Conservation (phyloP, 352 stramenopile species). For the Globisporangium perplexum region DNA sequence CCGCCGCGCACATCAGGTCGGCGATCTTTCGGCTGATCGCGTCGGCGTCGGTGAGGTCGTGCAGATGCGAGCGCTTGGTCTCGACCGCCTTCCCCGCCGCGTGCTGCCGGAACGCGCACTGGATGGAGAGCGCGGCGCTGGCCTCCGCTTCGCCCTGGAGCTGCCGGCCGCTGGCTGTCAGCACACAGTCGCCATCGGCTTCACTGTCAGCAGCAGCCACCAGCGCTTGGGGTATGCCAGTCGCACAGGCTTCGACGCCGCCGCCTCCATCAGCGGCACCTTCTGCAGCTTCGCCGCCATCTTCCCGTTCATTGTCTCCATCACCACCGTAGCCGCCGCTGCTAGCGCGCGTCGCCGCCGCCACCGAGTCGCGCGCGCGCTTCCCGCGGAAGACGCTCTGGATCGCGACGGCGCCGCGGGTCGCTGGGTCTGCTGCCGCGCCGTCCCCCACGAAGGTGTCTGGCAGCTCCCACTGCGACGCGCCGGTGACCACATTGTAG, state of each 20-base stretch:
- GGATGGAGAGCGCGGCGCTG: slow-evolving; percentile 29
- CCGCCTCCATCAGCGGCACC: neutral
- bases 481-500: slow-evolving; percentile 35
- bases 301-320: neutral
- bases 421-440: slow-evolving; percentile 19
- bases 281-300: neutral
- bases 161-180: neutral
- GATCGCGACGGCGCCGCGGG: slow-evolving; percentile 37
- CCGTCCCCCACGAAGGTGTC: slow-evolving; percentile 21
- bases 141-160: neutral
- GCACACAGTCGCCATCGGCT: no score
- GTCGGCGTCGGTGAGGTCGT: slow-evolving; percentile 19
- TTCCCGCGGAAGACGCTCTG: slow-evolving; percentile 48
- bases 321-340: neutral
- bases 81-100: slow-evolving; percentile 24
- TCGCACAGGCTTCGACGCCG: neutral
- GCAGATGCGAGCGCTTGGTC: slow-evolving; percentile 21
- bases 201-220: neutral
- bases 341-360: neutral
- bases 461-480: slow-evolving; percentile 39
- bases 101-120: slow-evolving; percentile 43
- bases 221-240: no score
- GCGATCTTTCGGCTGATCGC: slow-evolving; percentile 32
- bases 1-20: slow-evolving; percentile 27
- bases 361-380: slow-evolving; percentile 21